Conservation (phyloP, 106 monocot species). For the Xerophyta viscosa region DNA sequence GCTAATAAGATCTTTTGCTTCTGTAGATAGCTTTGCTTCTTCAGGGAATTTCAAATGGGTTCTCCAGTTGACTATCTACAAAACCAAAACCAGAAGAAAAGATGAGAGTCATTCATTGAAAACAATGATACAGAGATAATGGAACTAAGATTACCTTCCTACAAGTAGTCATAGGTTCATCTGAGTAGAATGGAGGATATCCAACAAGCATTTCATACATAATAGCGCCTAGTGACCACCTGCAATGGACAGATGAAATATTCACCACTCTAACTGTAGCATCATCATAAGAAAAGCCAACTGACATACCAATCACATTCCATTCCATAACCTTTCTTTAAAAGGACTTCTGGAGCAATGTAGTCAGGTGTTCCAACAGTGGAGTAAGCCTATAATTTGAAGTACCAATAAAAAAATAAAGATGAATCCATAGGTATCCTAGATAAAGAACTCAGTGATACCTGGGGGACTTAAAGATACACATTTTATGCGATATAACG, state of each 20-base stretch:
- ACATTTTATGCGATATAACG: no score
- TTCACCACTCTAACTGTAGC: no score
- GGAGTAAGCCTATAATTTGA: slow-evolving; percentile 95
- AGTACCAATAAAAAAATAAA: no score
- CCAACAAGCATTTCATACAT: slow-evolving; percentile 92
- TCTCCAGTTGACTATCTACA: slow-evolving; percentile 99
- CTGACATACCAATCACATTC: slow-evolving; percentile 80
- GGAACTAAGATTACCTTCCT: no score
- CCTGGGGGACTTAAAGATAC: no score
- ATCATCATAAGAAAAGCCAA: no score
- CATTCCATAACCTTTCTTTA: slow-evolving; percentile 97
- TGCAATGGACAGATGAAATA: background rate
- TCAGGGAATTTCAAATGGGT: slow-evolving; percentile 91
- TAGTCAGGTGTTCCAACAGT: slow-evolving; percentile 99
- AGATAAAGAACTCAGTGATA: no score
- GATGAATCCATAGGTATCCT: no score
- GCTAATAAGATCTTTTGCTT: slow-evolving; percentile 94
- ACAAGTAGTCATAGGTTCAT: slow-evolving; percentile 79
- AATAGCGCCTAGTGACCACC: slow-evolving; percentile 90
- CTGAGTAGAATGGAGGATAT: slow-evolving; percentile 78
- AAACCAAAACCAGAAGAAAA: no score
- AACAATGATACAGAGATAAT: no score
- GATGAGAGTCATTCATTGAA: no score
- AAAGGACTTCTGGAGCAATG: slow-evolving; percentile 88
- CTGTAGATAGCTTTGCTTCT: slow-evolving; percentile 90